These are phyloP conservation scores for Luffa aegyptiaca DNA, from an alignment of 306 rosid genomes.

Conservation along the genomic window DNA sequence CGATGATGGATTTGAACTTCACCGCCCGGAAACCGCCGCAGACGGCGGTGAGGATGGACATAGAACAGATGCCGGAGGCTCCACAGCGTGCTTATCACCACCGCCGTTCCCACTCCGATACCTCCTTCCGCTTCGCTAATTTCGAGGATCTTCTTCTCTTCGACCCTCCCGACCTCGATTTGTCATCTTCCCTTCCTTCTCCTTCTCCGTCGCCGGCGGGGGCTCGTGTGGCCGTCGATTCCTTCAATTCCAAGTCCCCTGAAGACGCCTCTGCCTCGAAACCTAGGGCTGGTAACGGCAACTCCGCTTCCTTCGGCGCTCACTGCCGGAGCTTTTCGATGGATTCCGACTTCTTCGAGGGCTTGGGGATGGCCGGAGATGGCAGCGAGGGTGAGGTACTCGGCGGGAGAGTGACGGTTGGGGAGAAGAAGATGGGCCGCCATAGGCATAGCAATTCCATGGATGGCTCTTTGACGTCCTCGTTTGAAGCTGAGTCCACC, in stretches of 20 bases:
- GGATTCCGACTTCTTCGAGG: constrained; percentile 86
- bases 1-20: constrained; percentile 37
- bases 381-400: constrained; percentile 15
- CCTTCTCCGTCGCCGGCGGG: constrained; percentile 25
- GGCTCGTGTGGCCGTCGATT: constrained; percentile 32
- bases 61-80: constrained; percentile 69
- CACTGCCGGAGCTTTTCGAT: constrained; percentile 76
- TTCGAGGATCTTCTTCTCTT: constrained; percentile 85
- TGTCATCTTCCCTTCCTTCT: constrained; percentile 55
- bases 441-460: constrained; percentile 79
- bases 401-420: constrained; percentile 19
- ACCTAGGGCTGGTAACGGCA: constrained; percentile 11
- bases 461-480: constrained; percentile 55
- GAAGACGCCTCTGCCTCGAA: constrained; percentile 43
- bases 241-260: constrained; percentile 20
- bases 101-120: constrained; percentile 91
- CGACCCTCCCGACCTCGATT: constrained; percentile 85
- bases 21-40: constrained; percentile 24
- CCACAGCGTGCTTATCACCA: constrained; percentile 66
- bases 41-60: constrained; percentile 30
- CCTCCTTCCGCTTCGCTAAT: constrained; percentile 64
- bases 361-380: constrained; percentile 30
- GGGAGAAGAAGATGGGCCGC: constrained; percentile 35
- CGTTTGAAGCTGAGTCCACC: constrained; percentile 50
- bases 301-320: constrained; percentile 10